Evolutionary conservation across 257 asterid species (phyloP).

Genomic region (Solanum rostratum): DNA sequence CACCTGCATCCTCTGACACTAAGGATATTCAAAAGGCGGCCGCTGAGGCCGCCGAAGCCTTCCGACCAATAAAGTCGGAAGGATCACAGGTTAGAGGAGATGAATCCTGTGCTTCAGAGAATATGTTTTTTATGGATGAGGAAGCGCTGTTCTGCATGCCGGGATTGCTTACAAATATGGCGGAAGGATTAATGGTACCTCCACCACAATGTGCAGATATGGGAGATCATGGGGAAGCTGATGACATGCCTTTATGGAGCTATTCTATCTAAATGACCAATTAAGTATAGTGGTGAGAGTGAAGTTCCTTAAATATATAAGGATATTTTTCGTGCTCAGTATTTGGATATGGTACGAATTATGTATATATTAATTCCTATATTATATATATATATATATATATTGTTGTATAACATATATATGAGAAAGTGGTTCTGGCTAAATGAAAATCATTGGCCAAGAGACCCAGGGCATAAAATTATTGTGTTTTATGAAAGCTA

Average conservation of each 20-base stretch:
- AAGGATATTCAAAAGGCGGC: constrained; percentile 55
- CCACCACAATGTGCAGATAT: constrained; percentile 21
- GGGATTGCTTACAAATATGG: constrained; percentile 29
- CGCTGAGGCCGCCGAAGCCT: constrained; percentile 43
- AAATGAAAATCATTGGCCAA: neutral
- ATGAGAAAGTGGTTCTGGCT: neutral
- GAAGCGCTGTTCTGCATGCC: constrained; percentile 40
- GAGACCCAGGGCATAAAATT: neutral
- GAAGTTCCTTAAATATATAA: neutral
- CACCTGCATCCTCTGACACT: constrained; percentile 37
- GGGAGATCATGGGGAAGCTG: constrained; percentile 16
- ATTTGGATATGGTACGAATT: neutral
- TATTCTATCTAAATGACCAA: constrained; percentile 16
- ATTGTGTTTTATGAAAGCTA: neutral
- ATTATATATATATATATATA: neutral
- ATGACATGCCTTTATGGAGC: constrained; percentile 43
- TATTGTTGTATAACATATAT: neutral
- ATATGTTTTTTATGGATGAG: constrained; percentile 23
- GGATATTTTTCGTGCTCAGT: neutral
- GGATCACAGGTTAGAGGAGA: neutral
- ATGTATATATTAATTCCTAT: neutral
- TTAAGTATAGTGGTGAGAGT: neutral
- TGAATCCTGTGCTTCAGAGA: neutral
- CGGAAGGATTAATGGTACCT: constrained; percentile 51
- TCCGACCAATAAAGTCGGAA: constrained; percentile 4